These are phyloP conservation scores for Aspergillus texensis DNA, from an alignment of 2,329 filamentous ascomycete species.

Conservation along the genomic window DNA sequence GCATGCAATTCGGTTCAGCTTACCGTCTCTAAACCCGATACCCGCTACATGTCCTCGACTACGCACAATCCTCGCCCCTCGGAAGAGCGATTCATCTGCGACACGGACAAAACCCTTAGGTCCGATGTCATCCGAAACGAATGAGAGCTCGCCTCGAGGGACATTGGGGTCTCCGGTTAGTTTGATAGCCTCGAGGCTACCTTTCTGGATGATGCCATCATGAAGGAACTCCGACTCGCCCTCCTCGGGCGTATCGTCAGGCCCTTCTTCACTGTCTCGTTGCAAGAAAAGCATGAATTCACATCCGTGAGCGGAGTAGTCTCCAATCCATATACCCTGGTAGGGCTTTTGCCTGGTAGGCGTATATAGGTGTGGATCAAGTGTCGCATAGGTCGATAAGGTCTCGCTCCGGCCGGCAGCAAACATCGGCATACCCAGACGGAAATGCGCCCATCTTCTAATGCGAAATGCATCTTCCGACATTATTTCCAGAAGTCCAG, in stretches of 20 bases:
- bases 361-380: conserved; percentile 75
- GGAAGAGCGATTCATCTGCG: conserved; percentile 68
- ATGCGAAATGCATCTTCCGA: conserved; percentile 74
- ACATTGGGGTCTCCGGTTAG: conserved; percentile 90
- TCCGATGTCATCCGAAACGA: conserved; percentile 77
- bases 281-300: conserved; percentile 87
- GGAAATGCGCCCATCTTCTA: conserved; percentile 73
- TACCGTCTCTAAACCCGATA: conserved; percentile 71
- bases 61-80: conserved; percentile 72
- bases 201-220: conserved; percentile 58
- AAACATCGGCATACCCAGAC: conserved; percentile 46
- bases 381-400: conserved; percentile 68
- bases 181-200: conserved; percentile 81
- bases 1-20: conserved; percentile 35
- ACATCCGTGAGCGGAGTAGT: conserved; percentile 84
- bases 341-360: conserved; percentile 80
- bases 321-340: conserved; percentile 89
- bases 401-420: conserved; percentile 44
- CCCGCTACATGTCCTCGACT: conserved; percentile 78
- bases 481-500: conserved; percentile 59
- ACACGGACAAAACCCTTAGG: conserved; percentile 64
- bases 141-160: conserved; percentile 81
- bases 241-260: conserved; percentile 45
- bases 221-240: conserved; percentile 49
- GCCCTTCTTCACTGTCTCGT: conserved; percentile 51